These are phyloP conservation scores for Grigorovia humatica DNA, from an alignment of 805 yeast genomes.

Conservation along the genomic window DNA sequence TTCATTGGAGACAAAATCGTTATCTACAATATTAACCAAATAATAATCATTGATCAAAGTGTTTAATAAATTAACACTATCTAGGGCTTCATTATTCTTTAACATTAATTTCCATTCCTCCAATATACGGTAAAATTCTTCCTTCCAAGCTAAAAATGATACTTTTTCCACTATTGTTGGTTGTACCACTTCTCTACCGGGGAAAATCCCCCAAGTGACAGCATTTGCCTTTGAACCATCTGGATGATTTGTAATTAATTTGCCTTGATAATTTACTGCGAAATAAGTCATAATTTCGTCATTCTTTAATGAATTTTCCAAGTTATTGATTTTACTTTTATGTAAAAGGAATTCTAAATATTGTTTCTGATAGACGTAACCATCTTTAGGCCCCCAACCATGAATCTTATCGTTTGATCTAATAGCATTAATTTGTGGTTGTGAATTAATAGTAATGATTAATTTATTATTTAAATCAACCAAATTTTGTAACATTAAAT, in stretches of 20 bases:
- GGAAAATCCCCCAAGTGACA: slow-evolving; percentile 97
- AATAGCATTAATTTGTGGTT: slow-evolving; percentile 81
- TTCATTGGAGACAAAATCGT: slow-evolving; percentile 52
- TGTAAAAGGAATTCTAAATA: slow-evolving; percentile 80
- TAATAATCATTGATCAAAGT: slow-evolving; percentile 44
- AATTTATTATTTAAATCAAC: slow-evolving; percentile 56
- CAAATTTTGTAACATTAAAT: slow-evolving; percentile 47
- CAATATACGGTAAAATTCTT: slow-evolving; percentile 78
- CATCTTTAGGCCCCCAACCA: slow-evolving; percentile 95
- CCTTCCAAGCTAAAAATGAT: slow-evolving; percentile 94
- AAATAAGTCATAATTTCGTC: slow-evolving; percentile 61
- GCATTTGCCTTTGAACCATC: slow-evolving; percentile 74
- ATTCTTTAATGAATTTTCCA: slow-evolving; percentile 28
- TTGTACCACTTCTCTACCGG: slow-evolving; percentile 88
- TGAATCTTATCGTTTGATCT: slow-evolving; percentile 57
- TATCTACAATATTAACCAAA: slow-evolving; percentile 82
- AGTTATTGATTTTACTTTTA: slow-evolving; percentile 26
- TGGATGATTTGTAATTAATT: slow-evolving; percentile 56
- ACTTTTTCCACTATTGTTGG: slow-evolving; percentile 91
- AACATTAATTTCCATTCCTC: slow-evolving; percentile 66
- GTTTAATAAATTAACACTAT: slow-evolving; percentile 17
- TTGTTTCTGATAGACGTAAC: slow-evolving; percentile 90
- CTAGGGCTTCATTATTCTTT: slow-evolving; percentile 28
- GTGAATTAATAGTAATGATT: slow-evolving; percentile 80
- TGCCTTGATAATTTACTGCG: slow-evolving; percentile 51